A percentile compares a stretch with the other conserved stretches of the same genome.
Conservation (phyloP, 2,329 filamentous ascomycete genomes). For the Aspergillus pseudoglaucus region DNA sequence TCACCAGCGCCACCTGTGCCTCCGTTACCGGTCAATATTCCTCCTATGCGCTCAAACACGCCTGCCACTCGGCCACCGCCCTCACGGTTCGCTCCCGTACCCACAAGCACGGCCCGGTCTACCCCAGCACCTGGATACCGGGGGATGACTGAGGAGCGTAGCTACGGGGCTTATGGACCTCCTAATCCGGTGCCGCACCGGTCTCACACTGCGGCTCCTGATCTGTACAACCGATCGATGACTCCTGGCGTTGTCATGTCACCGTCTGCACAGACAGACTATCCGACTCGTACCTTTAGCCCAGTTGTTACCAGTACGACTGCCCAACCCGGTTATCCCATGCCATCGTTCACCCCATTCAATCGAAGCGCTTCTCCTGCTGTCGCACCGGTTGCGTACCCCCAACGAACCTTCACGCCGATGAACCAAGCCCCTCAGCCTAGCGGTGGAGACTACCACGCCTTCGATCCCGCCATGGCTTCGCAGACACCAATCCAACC, state of each 20-base stretch:
- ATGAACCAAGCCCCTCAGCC: slow-evolving; percentile 3
- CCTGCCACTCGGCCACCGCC: slow-evolving; percentile 18
- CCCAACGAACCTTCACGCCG: neutral
- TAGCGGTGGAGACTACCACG: slow-evolving; percentile 11
- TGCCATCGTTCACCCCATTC: slow-evolving; percentile 12
- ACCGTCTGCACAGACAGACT: too few relatives aligned
- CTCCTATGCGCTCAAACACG: slow-evolving; percentile 20
- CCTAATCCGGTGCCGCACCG: slow-evolving; percentile 11
- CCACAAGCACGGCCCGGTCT: slow-evolving; percentile 15
- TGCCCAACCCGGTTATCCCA: slow-evolving; percentile 9
- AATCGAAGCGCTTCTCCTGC: slow-evolving; percentile 2
- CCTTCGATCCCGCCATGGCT: slow-evolving; percentile 15
- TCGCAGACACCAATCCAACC: slow-evolving; percentile 8
- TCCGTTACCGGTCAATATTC: slow-evolving; percentile 19
- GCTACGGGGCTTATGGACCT: neutral
- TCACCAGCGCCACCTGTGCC: slow-evolving; percentile 27
- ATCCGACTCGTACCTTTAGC: slow-evolving; percentile 6
- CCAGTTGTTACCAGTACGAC: slow-evolving; percentile 5
- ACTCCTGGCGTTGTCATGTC: slow-evolving; percentile 8
- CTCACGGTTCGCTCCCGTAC: slow-evolving; percentile 18
- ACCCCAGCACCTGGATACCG: slow-evolving; percentile 13
- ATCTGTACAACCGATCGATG: slow-evolving; percentile 14
- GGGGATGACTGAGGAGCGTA: slow-evolving; percentile 15
- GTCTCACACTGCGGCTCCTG: slow-evolving; percentile 14
- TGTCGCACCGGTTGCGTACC: neutral